Base-by-base conservation (phyloP, 768 basidiomycete genomes). In the Phallus indusiatus region DNA sequence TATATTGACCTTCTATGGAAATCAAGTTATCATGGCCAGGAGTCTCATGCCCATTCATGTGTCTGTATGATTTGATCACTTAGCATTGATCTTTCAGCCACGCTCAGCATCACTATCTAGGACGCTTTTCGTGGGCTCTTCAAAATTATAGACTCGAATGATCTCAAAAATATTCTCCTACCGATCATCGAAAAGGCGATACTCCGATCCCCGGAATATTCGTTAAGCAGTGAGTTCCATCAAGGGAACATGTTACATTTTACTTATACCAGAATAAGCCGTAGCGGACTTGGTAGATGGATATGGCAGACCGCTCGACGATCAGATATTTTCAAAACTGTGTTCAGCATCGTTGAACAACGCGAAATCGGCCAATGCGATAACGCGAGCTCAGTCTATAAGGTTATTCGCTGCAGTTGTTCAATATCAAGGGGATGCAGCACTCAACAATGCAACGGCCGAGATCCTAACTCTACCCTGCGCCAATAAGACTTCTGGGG, bases 131-230 rank as follows among this genome's bases (percentile, higher is more conserved):
- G 77, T 61, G 85, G 84, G 61, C 87, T 91, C 68, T 78, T 90
- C 60, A 66, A 71, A 0, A 80, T 76, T 53, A 68, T 90, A 4
- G 72, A 73, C 1, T 67, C 74, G 0, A 75, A 78, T 0, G 82
- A 86, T 37, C 71, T 93, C 28, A 68, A 69, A 1, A 69, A 73
- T 5, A 70, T 72, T 0, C 73, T 94, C 48, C 71, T 94, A 0
- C 90, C 91, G 0, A 76, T 77, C 0, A 81, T 90, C 37, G 92
- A 94, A 67, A 92, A 91, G 64, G 81, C 88, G 1, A 68, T 95
- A 8, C 71, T 91, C 10, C 82, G 90, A 24, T 87, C 88, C 1
- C 92, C 94, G 0, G 94, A 95, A 69, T 75, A 81, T 47, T 81
- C 86, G 0, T 76, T 95, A 3, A 73, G 74, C 36, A 75, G 90